Percentiles rank a stretch among this genome's conserved stretches.
These are phyloP conservation scores for Sclerotinia minor DNA, from an alignment of 2,329 filamentous ascomycete genomes.

Conservation along the genomic window DNA sequence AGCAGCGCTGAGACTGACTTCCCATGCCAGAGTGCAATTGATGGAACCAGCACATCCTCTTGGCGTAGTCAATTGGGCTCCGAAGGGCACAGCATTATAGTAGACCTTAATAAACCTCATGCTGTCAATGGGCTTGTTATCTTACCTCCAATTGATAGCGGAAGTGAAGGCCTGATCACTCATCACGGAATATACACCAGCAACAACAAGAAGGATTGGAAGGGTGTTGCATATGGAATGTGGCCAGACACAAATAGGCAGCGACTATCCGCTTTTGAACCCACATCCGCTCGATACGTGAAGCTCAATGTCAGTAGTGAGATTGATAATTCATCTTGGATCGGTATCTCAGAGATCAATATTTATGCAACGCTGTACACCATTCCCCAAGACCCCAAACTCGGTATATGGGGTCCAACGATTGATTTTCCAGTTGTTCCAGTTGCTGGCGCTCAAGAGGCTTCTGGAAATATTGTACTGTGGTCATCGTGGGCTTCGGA, in stretches of 20 bases:
- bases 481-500: conserved; percentile 18
- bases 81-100: not conserved
- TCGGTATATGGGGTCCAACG: conserved; percentile 10
- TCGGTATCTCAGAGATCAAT: conserved; percentile 9
- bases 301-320: conserved; percentile 9
- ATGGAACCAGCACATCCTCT: conserved; percentile 9
- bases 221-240: conserved; percentile 7
- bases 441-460: conserved; percentile 18
- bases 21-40: conserved; percentile 1
- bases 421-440: conserved; percentile 16
- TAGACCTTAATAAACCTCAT: conserved; percentile 1
- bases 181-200: conserved; percentile 10
- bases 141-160: conserved; percentile 1
- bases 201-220: not conserved
- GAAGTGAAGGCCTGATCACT: conserved; percentile 4
- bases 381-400: conserved; percentile 2
- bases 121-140: conserved; percentile 9
- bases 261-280: conserved; percentile 8
- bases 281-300: conserved; percentile 5
- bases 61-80: conserved; percentile 1
- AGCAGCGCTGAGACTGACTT: not conserved
- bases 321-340: not conserved
- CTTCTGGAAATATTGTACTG: conserved; percentile 8
- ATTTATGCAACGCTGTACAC: conserved; percentile 13
- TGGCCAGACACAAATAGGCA: conserved; percentile 16